These are phyloP conservation scores for Cardiospermum halicacabum DNA, from an alignment of 345 rosid genomes.

Conservation along the genomic window DNA sequence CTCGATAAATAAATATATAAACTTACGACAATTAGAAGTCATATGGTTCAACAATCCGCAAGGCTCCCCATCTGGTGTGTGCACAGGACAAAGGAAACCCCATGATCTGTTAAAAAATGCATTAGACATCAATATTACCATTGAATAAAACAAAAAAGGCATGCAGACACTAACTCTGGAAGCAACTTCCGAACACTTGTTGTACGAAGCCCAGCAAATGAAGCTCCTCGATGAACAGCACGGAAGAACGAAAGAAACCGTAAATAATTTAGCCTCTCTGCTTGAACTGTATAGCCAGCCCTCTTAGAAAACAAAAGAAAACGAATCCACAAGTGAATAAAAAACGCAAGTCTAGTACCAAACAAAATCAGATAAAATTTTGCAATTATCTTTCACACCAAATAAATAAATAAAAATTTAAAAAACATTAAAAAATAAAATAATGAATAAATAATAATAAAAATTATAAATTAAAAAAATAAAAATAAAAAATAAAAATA, in stretches of 20 bases:
- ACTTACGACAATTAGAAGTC: conserved; percentile 82
- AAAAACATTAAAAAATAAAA: no score
- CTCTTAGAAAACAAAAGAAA: conserved; percentile 40
- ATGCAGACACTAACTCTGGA: conserved; percentile 67
- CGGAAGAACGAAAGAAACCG: conserved; percentile 92
- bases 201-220: conserved; percentile 95
- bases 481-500: no score
- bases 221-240: conserved; percentile 93
- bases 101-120: conserved; percentile 58
- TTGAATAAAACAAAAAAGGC: conserved; percentile 7
- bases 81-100: conserved; percentile 99
- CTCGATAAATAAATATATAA: neutral
- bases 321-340: neutral
- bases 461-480: no score
- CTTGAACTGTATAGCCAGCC: conserved; percentile 94
- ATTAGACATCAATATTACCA: conserved; percentile 9
- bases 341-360: neutral
- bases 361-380: neutral
- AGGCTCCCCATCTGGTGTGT: conserved; percentile 98
- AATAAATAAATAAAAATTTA: no score
- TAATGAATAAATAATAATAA: no score
- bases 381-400: neutral
- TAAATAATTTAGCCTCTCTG: conserved; percentile 93
- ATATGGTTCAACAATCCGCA: conserved; percentile 96
- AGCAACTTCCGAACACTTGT: conserved; percentile 95